These are phyloP conservation scores for Quercus bicolor DNA, from an alignment of 306 rosid genomes.

Conservation along the genomic window DNA sequence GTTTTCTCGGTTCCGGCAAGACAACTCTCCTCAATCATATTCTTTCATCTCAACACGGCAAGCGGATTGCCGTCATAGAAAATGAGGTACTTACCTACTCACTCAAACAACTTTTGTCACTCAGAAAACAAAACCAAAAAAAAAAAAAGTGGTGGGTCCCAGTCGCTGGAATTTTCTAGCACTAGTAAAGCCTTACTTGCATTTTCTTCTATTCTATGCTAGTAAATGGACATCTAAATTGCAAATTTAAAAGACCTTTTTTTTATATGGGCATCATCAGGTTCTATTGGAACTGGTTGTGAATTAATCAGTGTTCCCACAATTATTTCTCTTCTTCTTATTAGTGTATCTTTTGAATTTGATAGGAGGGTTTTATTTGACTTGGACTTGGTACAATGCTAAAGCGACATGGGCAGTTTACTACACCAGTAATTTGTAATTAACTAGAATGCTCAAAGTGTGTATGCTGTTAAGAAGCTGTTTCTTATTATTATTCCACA, in stretches of 20 bases:
- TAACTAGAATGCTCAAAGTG: background rate
- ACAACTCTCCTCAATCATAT: constrained; percentile 91
- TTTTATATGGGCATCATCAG: background rate
- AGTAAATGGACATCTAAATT: background rate
- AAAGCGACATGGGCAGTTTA: background rate
- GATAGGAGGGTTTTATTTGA: background rate
- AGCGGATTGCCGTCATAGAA: constrained; percentile 88
- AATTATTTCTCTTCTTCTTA: background rate
- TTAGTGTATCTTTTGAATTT: background rate
- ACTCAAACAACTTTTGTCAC: too few relatives aligned
- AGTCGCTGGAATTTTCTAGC: too few relatives aligned
- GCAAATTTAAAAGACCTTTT: background rate
- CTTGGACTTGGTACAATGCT: background rate
- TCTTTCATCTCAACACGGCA: constrained; percentile 83
- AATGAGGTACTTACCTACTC: constrained; percentile 56
- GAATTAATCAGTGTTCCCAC: background rate
- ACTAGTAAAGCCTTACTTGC: too few relatives aligned
- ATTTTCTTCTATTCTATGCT: too few relatives aligned
- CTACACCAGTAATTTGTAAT: background rate
- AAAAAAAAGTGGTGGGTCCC: too few relatives aligned
- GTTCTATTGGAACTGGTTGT: background rate
- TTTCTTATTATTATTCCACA: too few relatives aligned
- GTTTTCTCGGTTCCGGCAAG: constrained; percentile 97
- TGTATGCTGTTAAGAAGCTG: too few relatives aligned
- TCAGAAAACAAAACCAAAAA: too few relatives aligned